Conservation (phyloP, 2,329 filamentous ascomycete genomes). For the Botrytis elliptica region DNA sequence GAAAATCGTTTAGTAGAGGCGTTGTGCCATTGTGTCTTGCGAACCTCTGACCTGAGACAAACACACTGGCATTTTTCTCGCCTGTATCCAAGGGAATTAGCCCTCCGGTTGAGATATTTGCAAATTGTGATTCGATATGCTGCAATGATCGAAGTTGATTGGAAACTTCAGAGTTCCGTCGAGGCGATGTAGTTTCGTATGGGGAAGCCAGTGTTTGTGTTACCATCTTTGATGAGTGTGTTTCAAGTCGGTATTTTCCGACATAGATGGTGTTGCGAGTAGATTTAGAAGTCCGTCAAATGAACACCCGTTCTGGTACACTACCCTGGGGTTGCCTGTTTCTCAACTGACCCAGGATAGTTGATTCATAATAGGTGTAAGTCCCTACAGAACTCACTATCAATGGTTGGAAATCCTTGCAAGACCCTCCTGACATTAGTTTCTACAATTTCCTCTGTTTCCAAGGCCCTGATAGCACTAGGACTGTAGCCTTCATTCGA, state of each 20-base stretch:
- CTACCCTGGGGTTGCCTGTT: not conserved
- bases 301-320: not conserved
- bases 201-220: not conserved
- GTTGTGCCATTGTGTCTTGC: no score
- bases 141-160: not conserved
- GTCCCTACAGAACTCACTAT: not conserved
- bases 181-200: not conserved
- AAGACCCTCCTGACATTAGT: not conserved
- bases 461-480: not conserved
- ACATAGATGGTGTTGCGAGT: not conserved
- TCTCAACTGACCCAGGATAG: not conserved
- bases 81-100: not conserved
- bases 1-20: no score
- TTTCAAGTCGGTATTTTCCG: not conserved
- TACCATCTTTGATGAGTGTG: not conserved
- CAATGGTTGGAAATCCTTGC: not conserved
- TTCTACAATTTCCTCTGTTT: not conserved
- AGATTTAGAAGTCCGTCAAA: not conserved
- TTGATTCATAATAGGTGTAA: not conserved
- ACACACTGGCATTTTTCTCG: no score
- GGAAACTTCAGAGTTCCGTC: not conserved
- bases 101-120: not conserved
- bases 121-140: not conserved
- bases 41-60: no score
- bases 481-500: not conserved